These are phyloP conservation scores for Ascochyta clinopodiicola DNA, from an alignment of 2,329 filamentous ascomycete genomes.

Conservation along the genomic window DNA sequence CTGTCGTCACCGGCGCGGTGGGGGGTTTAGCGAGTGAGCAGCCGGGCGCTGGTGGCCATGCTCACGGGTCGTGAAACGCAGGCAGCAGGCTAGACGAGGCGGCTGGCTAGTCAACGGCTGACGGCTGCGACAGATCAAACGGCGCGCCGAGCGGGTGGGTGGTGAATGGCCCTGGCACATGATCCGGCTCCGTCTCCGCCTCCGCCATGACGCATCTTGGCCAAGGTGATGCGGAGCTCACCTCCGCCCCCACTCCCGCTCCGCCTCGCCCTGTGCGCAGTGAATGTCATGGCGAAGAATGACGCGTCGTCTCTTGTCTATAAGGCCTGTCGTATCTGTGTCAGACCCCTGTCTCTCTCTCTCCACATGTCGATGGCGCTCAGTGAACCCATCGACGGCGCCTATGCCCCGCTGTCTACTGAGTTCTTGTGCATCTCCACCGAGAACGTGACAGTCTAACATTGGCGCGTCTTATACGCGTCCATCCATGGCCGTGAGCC, in stretches of 20 bases:
- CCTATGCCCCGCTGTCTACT: neutral
- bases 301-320: neutral
- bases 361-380: neutral
- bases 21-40: conserved; percentile 9
- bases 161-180: conserved; percentile 2
- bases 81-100: neutral
- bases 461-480: conserved; percentile 11
- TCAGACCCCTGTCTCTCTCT: neutral
- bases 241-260: neutral
- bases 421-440: neutral
- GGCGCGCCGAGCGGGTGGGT: conserved; percentile 2
- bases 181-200: neutral
- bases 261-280: neutral
- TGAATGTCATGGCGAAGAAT: neutral
- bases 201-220: neutral
- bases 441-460: neutral
- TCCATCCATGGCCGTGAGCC: conserved; percentile 23
- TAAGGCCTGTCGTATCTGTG: neutral
- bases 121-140: neutral
- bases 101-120: neutral
- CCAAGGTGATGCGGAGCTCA: neutral
- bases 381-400: neutral
- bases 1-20: neutral
- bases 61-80: neutral
- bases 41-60: conserved; percentile 8